Conservation (phyloP, 169 alveolate species). For the Pseudocohnilembus persalinus region DNA sequence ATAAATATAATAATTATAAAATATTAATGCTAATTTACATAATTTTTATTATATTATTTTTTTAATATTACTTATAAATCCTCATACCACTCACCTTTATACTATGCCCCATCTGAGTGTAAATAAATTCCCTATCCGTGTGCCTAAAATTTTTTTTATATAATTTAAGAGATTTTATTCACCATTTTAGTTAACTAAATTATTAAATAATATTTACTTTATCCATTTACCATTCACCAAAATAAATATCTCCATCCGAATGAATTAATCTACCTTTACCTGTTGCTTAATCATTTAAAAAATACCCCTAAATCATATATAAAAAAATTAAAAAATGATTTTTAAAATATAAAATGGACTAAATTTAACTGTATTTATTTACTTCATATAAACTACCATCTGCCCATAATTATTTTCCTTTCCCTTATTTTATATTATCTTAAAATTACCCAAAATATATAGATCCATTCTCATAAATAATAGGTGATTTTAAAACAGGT, state of each 20-base stretch:
- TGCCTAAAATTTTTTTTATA: conserved; percentile 14
- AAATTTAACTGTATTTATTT: too few species aligned
- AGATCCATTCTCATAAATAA: neutral
- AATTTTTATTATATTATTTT: too few species aligned
- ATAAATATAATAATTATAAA: neutral
- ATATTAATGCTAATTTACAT: conserved; percentile 48
- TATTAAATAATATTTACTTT: conserved; percentile 16
- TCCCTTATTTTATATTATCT: neutral
- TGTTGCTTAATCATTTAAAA: conserved; percentile 37
- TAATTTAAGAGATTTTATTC: neutral
- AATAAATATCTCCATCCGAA: conserved; percentile 51
- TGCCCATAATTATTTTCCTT: neutral
- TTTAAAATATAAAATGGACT: neutral
- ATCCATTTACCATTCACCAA: conserved; percentile 28
- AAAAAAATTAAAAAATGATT: too few species aligned
- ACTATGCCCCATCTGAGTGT: conserved; percentile 30
- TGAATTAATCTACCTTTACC: conserved; percentile 58
- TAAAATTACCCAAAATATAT: neutral
- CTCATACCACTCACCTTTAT: conserved; percentile 27
- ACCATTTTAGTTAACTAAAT: neutral
- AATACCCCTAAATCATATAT: conserved; percentile 32
- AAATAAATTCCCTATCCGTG: conserved; percentile 33
- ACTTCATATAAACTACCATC: neutral
- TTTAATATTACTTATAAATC: neutral
- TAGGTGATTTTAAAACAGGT: neutral